Evolutionary conservation across 495 filamentous ascomycete species (phyloP).

Genomic region (Penicillium paxilli): DNA sequence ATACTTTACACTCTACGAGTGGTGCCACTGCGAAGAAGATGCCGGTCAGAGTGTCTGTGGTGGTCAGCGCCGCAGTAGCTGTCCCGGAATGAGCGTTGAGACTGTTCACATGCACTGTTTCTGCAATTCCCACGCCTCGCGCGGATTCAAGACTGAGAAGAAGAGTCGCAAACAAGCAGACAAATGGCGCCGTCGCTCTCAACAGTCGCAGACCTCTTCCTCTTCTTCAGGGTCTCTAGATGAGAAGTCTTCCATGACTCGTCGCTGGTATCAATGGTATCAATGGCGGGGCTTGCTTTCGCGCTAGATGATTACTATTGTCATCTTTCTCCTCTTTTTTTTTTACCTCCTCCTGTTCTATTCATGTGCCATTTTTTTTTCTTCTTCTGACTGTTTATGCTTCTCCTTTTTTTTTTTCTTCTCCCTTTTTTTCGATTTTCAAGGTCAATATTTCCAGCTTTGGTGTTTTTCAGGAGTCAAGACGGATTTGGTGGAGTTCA

Average conservation of each 20-base stretch:
- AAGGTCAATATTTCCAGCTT: conserved; percentile 12
- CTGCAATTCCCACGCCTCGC: conserved; percentile 42
- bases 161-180: conserved; percentile 31
- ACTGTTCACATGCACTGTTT: conserved; percentile 49
- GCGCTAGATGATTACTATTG: conserved; percentile 18
- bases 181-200: conserved; percentile 21
- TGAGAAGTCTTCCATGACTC: conserved; percentile 31
- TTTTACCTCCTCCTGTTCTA: not conserved
- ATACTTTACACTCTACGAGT: conserved; percentile 43
- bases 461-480: conserved; percentile 15
- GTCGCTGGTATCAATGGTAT: conserved; percentile 36
- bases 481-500: not conserved
- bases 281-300: conserved; percentile 29
- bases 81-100: conserved; percentile 36
- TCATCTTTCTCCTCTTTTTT: conserved; percentile 3
- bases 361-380: not conserved
- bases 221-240: conserved; percentile 11
- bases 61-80: conserved; percentile 29
- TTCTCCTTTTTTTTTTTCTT: conserved; percentile 2
- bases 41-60: conserved; percentile 35
- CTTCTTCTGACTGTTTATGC: not conserved
- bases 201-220: conserved; percentile 14
- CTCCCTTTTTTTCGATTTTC: conserved; percentile 1
- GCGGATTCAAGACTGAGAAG: conserved; percentile 38
- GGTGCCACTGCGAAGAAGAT: conserved; percentile 48